Evolutionary conservation across 2,329 filamentous ascomycete species (phyloP).

Genomic region (Paraphoma sp.): DNA sequence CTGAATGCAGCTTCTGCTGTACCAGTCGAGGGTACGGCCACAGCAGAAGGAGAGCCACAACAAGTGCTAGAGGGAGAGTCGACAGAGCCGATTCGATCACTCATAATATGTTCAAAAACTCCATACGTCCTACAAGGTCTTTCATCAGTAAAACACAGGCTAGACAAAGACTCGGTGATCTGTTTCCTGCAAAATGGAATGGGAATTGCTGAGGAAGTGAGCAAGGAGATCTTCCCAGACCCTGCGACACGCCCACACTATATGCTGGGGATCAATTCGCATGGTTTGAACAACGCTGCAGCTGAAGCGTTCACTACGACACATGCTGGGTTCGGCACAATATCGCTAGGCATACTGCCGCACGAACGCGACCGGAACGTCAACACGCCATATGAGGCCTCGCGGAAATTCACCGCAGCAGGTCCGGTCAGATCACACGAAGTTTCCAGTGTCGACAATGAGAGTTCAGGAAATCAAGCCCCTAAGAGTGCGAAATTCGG

Average conservation of each 20-base stretch:
- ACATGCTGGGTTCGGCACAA: conserved; percentile 66
- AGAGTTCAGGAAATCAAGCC: conserved; percentile 21
- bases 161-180: conserved; percentile 73
- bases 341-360: conserved; percentile 61
- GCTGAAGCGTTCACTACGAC: conserved; percentile 59
- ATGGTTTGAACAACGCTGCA: conserved; percentile 58
- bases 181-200: conserved; percentile 82
- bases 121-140: conserved; percentile 71
- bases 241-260: conserved; percentile 73
- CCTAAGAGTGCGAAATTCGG: conserved; percentile 25
- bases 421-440: not conserved
- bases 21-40: conserved; percentile 4
- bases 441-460: conserved; percentile 12
- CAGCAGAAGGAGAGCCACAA: conserved; percentile 2
- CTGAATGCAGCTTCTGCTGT: conserved; percentile 13
- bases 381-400: conserved; percentile 31
- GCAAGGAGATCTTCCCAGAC: conserved; percentile 72
- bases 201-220: conserved; percentile 81
- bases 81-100: conserved; percentile 67
- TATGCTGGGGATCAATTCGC: conserved; percentile 71
- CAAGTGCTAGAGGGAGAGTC: conserved; percentile 33
- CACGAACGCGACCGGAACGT: conserved; percentile 41
- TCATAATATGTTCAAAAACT: conserved; percentile 82
- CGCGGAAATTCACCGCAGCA: conserved; percentile 15
- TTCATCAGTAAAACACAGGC: conserved; percentile 67